Evolutionary conservation across 2,329 filamentous ascomycete genomes (phyloP).

Genomic region (Cytospora schulzeri): DNA sequence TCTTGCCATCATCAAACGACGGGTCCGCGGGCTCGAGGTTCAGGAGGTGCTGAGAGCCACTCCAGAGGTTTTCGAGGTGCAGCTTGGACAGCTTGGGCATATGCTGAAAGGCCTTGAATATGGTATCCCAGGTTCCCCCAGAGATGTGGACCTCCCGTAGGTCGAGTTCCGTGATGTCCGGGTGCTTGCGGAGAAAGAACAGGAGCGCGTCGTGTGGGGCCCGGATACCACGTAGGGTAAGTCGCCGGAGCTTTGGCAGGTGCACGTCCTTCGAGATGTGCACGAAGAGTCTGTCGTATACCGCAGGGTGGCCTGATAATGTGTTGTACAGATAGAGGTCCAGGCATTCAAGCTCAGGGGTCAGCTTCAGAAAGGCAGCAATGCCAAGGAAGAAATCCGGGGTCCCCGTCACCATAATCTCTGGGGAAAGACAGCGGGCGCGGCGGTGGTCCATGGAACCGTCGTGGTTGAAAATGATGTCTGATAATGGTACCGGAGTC

Average conservation of each 20-base stretch:
- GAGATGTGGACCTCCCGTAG: conserved; percentile 6
- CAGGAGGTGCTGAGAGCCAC: conserved; percentile 6
- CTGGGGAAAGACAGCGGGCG: not conserved
- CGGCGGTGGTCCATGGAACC: conserved; percentile 1
- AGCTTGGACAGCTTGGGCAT: not conserved
- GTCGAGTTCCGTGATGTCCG: not conserved
- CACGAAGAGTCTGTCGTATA: not conserved
- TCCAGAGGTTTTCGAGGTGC: conserved; percentile 18
- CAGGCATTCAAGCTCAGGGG: conserved; percentile 7
- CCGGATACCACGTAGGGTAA: conserved; percentile 13
- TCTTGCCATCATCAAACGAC: not conserved
- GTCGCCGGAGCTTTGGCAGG: conserved; percentile 1
- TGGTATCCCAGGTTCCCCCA: not conserved
- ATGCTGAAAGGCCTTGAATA: not conserved
- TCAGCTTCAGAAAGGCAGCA: conserved; percentile 3
- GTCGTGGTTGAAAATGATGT: not conserved
- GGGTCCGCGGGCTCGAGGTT: conserved; percentile 5
- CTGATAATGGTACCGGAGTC: not conserved
- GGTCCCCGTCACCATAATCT: not conserved
- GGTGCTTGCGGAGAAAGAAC: conserved; percentile 4
- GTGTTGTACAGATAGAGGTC: conserved; percentile 15
- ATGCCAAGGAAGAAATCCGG: not conserved
- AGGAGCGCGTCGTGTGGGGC: not conserved
- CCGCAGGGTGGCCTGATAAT: not conserved
- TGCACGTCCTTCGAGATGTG: not conserved